Base-by-base conservation (phyloP, 768 basidiomycete genomes). In the Termitomyces sp. region DNA sequence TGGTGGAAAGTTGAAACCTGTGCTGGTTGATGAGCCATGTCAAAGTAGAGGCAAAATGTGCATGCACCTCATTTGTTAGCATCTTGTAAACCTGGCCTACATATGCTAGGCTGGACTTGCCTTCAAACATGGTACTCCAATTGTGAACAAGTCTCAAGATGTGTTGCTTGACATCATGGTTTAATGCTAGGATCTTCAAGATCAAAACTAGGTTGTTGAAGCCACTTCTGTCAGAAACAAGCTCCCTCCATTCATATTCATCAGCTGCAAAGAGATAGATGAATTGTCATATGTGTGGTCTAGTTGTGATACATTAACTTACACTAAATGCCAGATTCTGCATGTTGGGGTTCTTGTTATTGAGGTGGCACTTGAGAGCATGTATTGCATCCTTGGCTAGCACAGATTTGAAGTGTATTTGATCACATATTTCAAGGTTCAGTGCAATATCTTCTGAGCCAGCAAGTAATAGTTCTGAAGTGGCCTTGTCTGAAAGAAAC, bases 301-400 rank as follows among this genome's bases (percentile, higher is more conserved):
- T 16, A 42, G 28, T 48, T 35, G n/a, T 33, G 35, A 49, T n/a
- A 20, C 36, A n/a, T 38, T 20, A 80, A 24, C 92, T 66, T 69
- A 96, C 94, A 12, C 83, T 78, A 13, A 97, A 80, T n/a, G 93
- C 84, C 58, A 94, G 77, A 32, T 95, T 77, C 72, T 94, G 93
- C 8, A 96, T 94, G 64, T 98, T 96, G 0, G 94, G 94, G 70
- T 99, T 99, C 82, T 90, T 91, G 74, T 96, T 91, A 66, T 88
- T 87, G 51, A 98, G 76, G 51, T 95, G 82, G 26, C 87, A 83
- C 73, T 94, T 94, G 67, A 99, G 77, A 20, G 88, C 84, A 58
- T 88, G 88, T 87, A 94, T 90, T 4, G 96, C 89, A 59, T 89
- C 86, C 73, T 89, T 90, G 18, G 95, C 86, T 18, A 83, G 81